Percentiles rank a stretch among this genome's conserved stretches.
Evolutionary conservation across 148 eudicot species (phyloP).

Genomic region (Rhododendron henanense): DNA sequence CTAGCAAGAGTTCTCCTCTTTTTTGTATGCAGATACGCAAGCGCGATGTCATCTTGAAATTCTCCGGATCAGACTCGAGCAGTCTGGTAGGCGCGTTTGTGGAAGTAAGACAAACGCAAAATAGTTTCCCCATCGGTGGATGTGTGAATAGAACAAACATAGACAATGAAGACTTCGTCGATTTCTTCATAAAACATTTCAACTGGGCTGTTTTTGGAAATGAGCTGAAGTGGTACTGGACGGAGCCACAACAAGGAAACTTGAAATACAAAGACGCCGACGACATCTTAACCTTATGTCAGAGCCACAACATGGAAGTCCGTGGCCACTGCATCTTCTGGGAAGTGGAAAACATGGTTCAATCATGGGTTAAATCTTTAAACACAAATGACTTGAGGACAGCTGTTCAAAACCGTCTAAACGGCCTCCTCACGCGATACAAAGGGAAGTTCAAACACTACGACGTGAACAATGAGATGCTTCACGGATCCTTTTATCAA

Average conservation of each 20-base stretch:
- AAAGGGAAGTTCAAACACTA: slow-evolving; percentile 89
- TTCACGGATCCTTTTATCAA: slow-evolving; percentile 86
- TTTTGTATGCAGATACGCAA: slow-evolving; percentile 64
- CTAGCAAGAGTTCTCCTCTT: neutral
- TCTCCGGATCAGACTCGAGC: slow-evolving; percentile 34
- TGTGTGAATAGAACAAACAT: slow-evolving; percentile 66
- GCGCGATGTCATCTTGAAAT: slow-evolving; percentile 69
- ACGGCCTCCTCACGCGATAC: slow-evolving; percentile 70
- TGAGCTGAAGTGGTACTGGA: slow-evolving; percentile 95
- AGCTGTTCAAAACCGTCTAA: slow-evolving; percentile 75
- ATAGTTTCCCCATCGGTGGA: slow-evolving; percentile 77
- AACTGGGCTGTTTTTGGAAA: slow-evolving; percentile 95
- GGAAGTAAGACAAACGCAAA: slow-evolving; percentile 60
- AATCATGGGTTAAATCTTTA: slow-evolving; percentile 57
- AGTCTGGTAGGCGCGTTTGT: slow-evolving; percentile 41
- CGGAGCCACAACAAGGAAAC: slow-evolving; percentile 73
- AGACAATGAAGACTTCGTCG: slow-evolving; percentile 82
- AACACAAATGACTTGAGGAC: slow-evolving; percentile 41
- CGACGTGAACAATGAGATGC: slow-evolving; percentile 95
- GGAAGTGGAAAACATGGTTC: slow-evolving; percentile 72
- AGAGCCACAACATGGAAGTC: slow-evolving; percentile 47
- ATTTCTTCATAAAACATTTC: slow-evolving; percentile 73
- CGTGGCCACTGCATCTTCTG: slow-evolving; percentile 98
- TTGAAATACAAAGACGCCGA: slow-evolving; percentile 86
- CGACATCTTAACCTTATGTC: slow-evolving; percentile 65